These are phyloP conservation scores for Podila minutissima DNA, from an alignment of 192 early-diverging fungal genomes.

Conservation along the genomic window DNA sequence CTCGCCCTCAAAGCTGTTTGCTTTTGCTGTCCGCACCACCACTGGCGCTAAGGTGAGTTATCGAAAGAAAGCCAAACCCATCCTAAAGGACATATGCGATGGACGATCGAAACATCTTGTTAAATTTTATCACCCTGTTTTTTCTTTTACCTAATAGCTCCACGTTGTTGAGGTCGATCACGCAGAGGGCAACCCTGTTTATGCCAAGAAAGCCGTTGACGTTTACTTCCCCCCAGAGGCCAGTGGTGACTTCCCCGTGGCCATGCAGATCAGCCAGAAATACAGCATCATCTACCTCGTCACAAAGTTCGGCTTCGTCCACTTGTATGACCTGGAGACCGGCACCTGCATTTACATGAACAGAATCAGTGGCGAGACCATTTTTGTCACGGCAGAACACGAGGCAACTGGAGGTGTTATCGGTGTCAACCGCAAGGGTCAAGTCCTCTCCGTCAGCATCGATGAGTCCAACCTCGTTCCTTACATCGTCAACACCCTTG, in stretches of 20 bases:
- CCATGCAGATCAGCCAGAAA: slow-evolving; percentile 96
- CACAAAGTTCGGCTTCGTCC: slow-evolving; percentile 98
- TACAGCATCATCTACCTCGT: slow-evolving; percentile 95
- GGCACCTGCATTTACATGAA: slow-evolving; percentile 97
- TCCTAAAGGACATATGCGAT: neutral
- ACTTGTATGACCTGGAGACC: slow-evolving; percentile 96
- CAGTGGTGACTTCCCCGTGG: slow-evolving; percentile 93
- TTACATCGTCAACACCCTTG: slow-evolving; percentile 85
- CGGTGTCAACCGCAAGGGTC: slow-evolving; percentile 96
- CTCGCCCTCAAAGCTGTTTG: slow-evolving; percentile 88
- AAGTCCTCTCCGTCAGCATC: slow-evolving; percentile 94
- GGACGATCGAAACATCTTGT: neutral
- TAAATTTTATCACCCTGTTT: neutral
- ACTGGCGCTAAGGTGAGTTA: neutral
- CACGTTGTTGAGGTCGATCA: slow-evolving; percentile 98
- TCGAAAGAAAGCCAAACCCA: neutral
- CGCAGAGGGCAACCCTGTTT: slow-evolving; percentile 89
- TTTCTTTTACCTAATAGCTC: slow-evolving; percentile 60
- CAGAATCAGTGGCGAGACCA: slow-evolving; percentile 97
- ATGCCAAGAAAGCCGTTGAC: slow-evolving; percentile 91
- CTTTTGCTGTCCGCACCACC: slow-evolving; percentile 89
- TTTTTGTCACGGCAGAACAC: slow-evolving; percentile 96
- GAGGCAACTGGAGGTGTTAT: slow-evolving; percentile 88
- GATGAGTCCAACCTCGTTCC: slow-evolving; percentile 93
- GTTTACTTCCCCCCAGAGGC: slow-evolving; percentile 98